Percentiles rank a stretch among this genome's conserved stretches.
These are phyloP conservation scores for Kondoa malvinella DNA, from an alignment of 768 basidiomycete species.

Conservation along the genomic window DNA sequence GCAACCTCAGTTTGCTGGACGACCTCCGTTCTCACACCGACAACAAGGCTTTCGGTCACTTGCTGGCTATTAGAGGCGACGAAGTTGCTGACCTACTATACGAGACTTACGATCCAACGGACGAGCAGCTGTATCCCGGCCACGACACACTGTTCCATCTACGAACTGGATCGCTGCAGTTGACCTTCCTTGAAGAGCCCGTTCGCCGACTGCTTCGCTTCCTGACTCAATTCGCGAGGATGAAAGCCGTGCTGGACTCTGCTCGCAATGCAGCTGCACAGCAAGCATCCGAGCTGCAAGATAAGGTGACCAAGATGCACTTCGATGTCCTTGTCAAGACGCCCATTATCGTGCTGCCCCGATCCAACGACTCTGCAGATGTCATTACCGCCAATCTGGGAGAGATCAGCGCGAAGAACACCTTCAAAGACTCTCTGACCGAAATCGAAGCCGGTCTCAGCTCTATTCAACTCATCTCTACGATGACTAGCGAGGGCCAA, in stretches of 20 bases:
- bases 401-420: conserved; percentile 67
- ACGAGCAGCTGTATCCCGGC: conserved; percentile 45
- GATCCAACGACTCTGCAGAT: conserved; percentile 48
- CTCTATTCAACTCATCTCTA: conserved; percentile 69
- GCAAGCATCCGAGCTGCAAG: conserved; percentile 71
- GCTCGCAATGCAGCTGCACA: conserved; percentile 86
- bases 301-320: conserved; percentile 48
- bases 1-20: conserved; percentile 65
- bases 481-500: conserved; percentile 40
- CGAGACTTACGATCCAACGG: conserved; percentile 60
- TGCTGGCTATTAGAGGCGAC: conserved; percentile 82
- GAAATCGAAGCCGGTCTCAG: conserved; percentile 54
- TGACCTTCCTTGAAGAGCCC: conserved; percentile 78
- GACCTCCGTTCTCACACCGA: conserved; percentile 23
- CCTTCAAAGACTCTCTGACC: conserved; percentile 38
- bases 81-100: conserved; percentile 88
- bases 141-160: conserved; percentile 69
- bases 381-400: conserved; percentile 66
- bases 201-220: conserved; percentile 75
- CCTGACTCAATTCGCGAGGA: conserved; percentile 61
- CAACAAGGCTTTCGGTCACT: conserved; percentile 47
- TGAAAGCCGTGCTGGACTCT: conserved; percentile 87
- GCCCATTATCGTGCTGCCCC: conserved; percentile 78
- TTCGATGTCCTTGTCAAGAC: conserved; percentile 79
- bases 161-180: conserved; percentile 69